Percentiles rank a stretch among this genome's conserved stretches.
These are phyloP conservation scores for Pleoardoris graminearum DNA, from an alignment of 2,329 filamentous ascomycete species.

Conservation along the genomic window DNA sequence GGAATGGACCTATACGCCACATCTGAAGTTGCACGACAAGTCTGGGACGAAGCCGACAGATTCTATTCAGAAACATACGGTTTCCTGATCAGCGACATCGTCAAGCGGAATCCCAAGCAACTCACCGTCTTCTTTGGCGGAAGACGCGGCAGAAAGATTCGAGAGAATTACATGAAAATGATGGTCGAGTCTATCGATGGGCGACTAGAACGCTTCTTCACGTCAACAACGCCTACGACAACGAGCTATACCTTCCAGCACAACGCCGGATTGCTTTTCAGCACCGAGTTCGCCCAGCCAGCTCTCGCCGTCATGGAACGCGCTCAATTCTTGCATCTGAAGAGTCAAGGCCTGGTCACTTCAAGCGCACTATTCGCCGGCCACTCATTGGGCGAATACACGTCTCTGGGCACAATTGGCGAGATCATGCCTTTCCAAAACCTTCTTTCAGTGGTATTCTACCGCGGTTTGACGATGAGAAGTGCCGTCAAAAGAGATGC, in stretches of 20 bases:
- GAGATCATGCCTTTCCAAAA: slow-evolving; percentile 99
- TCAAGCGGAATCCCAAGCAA: slow-evolving; percentile 99
- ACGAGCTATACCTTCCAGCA: slow-evolving; percentile 99
- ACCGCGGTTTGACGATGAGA: slow-evolving; percentile 98
- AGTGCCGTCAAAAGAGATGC: slow-evolving; percentile 97
- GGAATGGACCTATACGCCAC: slow-evolving; percentile 97
- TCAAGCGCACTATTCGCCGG: slow-evolving; percentile 97
- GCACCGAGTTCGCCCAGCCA: slow-evolving; percentile 97
- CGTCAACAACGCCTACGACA: no score
- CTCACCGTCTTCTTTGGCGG: slow-evolving; percentile 98
- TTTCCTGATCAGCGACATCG: slow-evolving; percentile 97
- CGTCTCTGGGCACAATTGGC: slow-evolving; percentile 89
- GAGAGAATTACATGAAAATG: slow-evolving; percentile 99
- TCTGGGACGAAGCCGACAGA: slow-evolving; percentile 89
- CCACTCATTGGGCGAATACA: slow-evolving; percentile 98
- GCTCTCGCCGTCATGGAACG: slow-evolving; percentile 99
- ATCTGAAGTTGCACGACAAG: slow-evolving; percentile 91
- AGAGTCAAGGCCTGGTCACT: slow-evolving; percentile 93
- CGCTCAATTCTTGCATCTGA: slow-evolving; percentile 99
- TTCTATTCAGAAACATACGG: slow-evolving; percentile 99
- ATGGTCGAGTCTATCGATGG: slow-evolving; percentile 98
- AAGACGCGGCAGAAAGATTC: slow-evolving; percentile 93
- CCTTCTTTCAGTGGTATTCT: slow-evolving; percentile 97
- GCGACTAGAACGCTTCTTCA: slow-evolving; percentile 86
- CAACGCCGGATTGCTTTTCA: slow-evolving; percentile 89